Base-by-base conservation (phyloP, 164 flowering plant genomes). In the Magnolia sinica region DNA sequence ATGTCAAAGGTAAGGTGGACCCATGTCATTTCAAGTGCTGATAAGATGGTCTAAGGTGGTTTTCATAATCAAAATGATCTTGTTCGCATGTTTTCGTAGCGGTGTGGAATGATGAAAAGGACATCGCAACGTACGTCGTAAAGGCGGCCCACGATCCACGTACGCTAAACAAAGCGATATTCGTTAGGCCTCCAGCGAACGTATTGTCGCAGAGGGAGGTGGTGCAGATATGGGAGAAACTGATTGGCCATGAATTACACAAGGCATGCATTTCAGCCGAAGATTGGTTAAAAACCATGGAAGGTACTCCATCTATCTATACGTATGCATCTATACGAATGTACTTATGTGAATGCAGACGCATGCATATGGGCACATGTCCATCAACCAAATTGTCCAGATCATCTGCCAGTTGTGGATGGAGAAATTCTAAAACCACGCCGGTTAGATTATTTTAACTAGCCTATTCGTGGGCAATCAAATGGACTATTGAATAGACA, bases 21-120 rank as follows among this genome's bases (percentile, higher is more conserved):
- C 65, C 19, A 63, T 22, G 19, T 22, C 65, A 63, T 18, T 63
- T 7, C 65, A n/a, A 63, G 23, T 9, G 8, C 18, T n/a, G 19
- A 63, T n/a, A 9, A 37, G 7, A 37, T 37, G 45, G 45, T 3
- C 0, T 37, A 0, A 37, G 45, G 45, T 37, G 6, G 45, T 37
- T 37, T 37, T 37, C 45, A 7, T 37, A 5, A 37, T 71, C 9
- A 23, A 71, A 23, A 19, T 50, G 6, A 0, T 19, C 24, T 20
- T 19, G 3, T 50, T 72, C 45, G 7, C 7, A 23, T 73, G 3
- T 58, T 59, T 29, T 37, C 16, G 11, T 50, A 73, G 67, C 61
- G 37, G 75, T 61, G 24, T 73, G 65, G 45, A 73, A 73, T 23
- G 65, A 58, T 16, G 75, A 73, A 68, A 73, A 18, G 51, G 75